Base-by-base conservation (phyloP, 2,329 filamentous ascomycete species). In the Chaetomium olivaceum region DNA sequence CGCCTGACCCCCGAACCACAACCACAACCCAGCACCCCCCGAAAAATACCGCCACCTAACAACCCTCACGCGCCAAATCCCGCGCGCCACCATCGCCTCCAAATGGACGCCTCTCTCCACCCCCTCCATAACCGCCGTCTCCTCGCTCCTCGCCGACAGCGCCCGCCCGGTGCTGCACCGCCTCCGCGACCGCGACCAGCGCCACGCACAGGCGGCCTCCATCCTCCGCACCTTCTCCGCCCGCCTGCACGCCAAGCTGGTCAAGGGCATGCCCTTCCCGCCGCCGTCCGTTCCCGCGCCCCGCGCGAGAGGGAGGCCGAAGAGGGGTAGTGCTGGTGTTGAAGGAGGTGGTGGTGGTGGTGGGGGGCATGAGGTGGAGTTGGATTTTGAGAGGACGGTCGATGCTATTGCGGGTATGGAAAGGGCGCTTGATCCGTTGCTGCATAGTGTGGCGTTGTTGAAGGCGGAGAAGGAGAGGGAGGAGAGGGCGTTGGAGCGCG, bases 201-300 rank as follows among this genome's bases (percentile, higher is more conserved):
- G 82, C 54, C 81, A 82, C 65, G 78, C 80, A 19, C 81, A 87
- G 64, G 86, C 87, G 11, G 79, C 85, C 9, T 77, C 82, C 2
- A 85, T 85, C 25, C 78, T 92, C 7, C 79, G 82, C 46, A 80
- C 80, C 48, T 80, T 89, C 29, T 78, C 85, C 8, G 81, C 81
- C 50, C 83, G 82, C 60, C 79, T 92, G 39, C 77, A 83, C 43
- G 82, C 80, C 57, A 89, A 88, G 72, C 77, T 91, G 6, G 76
- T 80, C 19, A 83, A 82, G 39, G 86, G 85, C 12, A 80, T 90
- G 60, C 88, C 88, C n/a, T 91, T 92, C 73, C 89, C 89, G 1
- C 86, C 85, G 0, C 80, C 83, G 2, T 74, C 77, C 0, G 71
- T 64, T 4, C 31, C 58, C 1, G 23, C 36, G 1, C 3, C 58